Evolutionary conservation across 768 basidiomycete species (phyloP), one percentile per base, ranked within the genome.

Genomic region (Russula virescens): DNA sequence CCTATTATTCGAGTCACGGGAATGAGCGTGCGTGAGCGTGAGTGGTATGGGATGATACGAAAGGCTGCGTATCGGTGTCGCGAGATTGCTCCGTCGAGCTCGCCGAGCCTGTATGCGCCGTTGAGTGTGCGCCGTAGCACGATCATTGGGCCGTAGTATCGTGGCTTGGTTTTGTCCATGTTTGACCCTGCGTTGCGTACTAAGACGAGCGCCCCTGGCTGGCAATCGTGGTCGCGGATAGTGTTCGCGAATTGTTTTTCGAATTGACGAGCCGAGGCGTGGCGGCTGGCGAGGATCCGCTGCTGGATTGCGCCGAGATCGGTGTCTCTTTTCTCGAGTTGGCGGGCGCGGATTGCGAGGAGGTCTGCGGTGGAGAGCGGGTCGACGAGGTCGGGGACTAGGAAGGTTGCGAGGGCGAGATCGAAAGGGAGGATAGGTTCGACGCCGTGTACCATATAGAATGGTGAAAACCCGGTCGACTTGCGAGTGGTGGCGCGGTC

Each of bases 381-480:
- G n/a, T n/a, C n/a, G n/a, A n/a, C n/a, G n/a, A n/a, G n/a, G n/a
- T n/a, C n/a, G n/a, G n/a, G n/a, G n/a, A n/a, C n/a, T n/a, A n/a
- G n/a, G n/a, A n/a, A n/a, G n/a, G n/a, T n/a, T n/a, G n/a, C n/a
- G n/a, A n/a, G n/a, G n/a, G n/a, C n/a, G 1, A 75, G 45, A 42
- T 76, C 72, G 50, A 76, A 73, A 1, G 74, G 75, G 0, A 77
- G 62, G 0, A 71, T 49, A 0, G 72, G 75, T 5, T 74, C 60
- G n/a, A 69, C 55, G 8, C 70, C 73, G 64, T 74, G 71, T 0
- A 23, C 46, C 46, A 47, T 47, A 23, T 23, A 47, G 11, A 47
- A 47, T 3, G 46, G 46, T 2, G 46, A 23, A 11, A 10, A 19
- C 71, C 71, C 69, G 1, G 71, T 74, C 0, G 66, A 35, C 8